These are phyloP conservation scores for Nakazawaea wickerhamii DNA, from an alignment of 805 yeast species.

Conservation along the genomic window DNA sequence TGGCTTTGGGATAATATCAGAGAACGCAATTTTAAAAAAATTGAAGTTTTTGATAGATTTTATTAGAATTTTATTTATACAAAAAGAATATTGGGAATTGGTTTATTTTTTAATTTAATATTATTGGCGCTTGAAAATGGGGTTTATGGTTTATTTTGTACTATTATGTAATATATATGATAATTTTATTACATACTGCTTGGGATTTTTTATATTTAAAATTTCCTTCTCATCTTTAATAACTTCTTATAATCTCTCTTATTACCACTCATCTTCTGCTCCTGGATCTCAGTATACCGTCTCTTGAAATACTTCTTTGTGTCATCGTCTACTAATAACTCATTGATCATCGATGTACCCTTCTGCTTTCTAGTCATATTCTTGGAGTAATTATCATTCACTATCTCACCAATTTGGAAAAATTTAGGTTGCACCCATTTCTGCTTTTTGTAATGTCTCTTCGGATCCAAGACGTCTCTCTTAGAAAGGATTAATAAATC, in stretches of 20 bases:
- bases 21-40: constrained; percentile 45
- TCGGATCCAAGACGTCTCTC: constrained; percentile 90
- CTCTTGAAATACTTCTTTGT: constrained; percentile 76
- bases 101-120: background rate
- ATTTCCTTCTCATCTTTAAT: constrained; percentile 53
- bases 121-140: no score
- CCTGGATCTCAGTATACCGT: constrained; percentile 77
- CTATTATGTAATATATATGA: background rate
- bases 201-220: constrained; percentile 17
- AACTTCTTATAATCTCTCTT: constrained; percentile 60
- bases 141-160: background rate
- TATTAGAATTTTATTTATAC: background rate
- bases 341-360: constrained; percentile 75
- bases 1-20: constrained; percentile 44
- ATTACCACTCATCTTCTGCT: constrained; percentile 54
- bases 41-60: constrained; percentile 25
- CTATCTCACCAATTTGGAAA: constrained; percentile 84
- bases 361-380: constrained; percentile 67
- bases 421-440: constrained; percentile 71
- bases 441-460: constrained; percentile 88
- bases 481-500: constrained; percentile 77
- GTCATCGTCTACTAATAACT: constrained; percentile 68
- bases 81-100: background rate
- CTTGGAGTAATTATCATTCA: constrained; percentile 69
- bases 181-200: background rate